phyloP scores from a whole-genome alignment of 2,329 filamentous ascomycete species.

The Fusarium tuaranense region DNA sequence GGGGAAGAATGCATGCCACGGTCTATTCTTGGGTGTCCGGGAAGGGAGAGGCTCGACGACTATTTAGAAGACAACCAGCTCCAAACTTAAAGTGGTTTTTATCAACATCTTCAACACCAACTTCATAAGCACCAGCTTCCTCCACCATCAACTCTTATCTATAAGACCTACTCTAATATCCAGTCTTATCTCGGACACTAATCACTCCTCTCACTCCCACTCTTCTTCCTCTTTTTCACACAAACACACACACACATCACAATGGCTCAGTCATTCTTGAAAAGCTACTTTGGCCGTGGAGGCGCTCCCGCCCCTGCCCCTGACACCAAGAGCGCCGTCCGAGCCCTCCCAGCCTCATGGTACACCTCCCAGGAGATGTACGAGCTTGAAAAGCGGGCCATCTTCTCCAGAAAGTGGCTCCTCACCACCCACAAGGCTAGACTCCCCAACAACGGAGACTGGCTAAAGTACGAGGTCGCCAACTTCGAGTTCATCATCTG shows the following conservation, averaged over 20 bases:
- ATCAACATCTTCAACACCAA: constrained; percentile 24
- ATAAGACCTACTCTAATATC: constrained; percentile 19
- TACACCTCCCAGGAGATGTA: constrained; percentile 66
- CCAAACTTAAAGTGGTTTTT: constrained; percentile 23
- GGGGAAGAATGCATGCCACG: constrained; percentile 19
- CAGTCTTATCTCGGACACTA: constrained; percentile 14
- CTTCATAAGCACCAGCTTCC: constrained; percentile 9
- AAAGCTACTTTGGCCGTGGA: constrained; percentile 55
- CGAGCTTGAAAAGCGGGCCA: constrained; percentile 66
- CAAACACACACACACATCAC: constrained; percentile 15
- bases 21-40: constrained; percentile 33
- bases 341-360: constrained; percentile 63
- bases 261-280: constrained; percentile 47
- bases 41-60: constrained; percentile 20
- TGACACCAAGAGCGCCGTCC: constrained; percentile 40
- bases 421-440: constrained; percentile 65
- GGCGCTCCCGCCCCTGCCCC: constrained; percentile 24
- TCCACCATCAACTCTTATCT: constrained; percentile 21
- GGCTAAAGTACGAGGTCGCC: constrained; percentile 65
- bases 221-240: constrained; percentile 3
- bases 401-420: constrained; percentile 69
- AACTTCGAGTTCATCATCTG: constrained; percentile 67
- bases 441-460: constrained; percentile 65
- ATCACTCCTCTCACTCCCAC: background rate
- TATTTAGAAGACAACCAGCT: constrained; percentile 40